A percentile compares a stretch with the other conserved stretches of the same genome.
These are phyloP conservation scores for Penicillium soppii DNA, from an alignment of 495 filamentous ascomycete species.

Conservation along the genomic window DNA sequence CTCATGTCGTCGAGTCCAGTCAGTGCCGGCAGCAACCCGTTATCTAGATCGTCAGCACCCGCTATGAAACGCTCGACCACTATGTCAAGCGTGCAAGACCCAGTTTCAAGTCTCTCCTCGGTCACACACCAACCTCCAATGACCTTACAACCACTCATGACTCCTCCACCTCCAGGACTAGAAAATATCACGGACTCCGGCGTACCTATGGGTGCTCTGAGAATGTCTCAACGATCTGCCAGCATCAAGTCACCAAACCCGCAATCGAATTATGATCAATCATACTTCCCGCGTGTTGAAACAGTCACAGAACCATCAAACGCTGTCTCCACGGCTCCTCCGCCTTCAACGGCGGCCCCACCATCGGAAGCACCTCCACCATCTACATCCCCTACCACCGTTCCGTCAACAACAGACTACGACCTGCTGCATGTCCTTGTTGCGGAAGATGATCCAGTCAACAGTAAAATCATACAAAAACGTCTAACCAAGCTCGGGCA, in stretches of 20 bases:
- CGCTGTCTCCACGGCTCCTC: background rate
- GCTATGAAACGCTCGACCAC: conserved; percentile 9
- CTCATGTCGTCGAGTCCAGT: conserved; percentile 9
- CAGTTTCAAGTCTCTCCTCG: conserved; percentile 22
- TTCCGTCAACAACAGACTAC: conserved; percentile 15
- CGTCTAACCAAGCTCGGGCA: conserved; percentile 80
- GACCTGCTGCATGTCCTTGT: conserved; percentile 63
- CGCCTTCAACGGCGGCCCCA: conserved; percentile 1
- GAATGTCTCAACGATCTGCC: conserved; percentile 36
- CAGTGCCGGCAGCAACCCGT: conserved; percentile 16
- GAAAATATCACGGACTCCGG: conserved; percentile 39
- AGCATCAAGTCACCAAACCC: conserved; percentile 1
- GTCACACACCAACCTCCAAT: conserved; percentile 22
- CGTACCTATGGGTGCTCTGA: conserved; percentile 41
- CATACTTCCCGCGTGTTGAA: conserved; percentile 17
- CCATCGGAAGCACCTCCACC: conserved; percentile 8
- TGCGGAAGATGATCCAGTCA: conserved; percentile 92
- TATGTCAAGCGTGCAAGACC: conserved; percentile 6
- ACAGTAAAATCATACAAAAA: conserved; percentile 84
- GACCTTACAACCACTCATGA: conserved; percentile 16
- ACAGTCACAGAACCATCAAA: background rate
- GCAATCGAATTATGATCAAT: conserved; percentile 10
- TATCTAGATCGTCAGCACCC: conserved; percentile 12
- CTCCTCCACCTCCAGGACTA: conserved; percentile 31
- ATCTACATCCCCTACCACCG: background rate